Base-by-base conservation (phyloP, 176 grass and related monocot species). In the Ensete ventricosum region DNA sequence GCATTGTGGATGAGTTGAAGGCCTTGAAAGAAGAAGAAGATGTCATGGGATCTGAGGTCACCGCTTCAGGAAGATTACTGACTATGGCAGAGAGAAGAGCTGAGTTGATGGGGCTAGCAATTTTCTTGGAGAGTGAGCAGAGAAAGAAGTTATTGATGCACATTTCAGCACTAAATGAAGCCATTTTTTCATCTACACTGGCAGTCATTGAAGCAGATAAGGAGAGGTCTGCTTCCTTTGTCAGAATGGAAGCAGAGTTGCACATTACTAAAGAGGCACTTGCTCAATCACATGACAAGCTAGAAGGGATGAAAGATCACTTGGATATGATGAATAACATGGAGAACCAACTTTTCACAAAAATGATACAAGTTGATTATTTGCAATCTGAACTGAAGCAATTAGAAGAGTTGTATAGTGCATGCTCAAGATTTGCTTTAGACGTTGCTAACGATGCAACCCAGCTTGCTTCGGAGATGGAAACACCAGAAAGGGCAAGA, bases 211-310 rank as follows among this genome's bases (percentile, higher is more conserved):
- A 53, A 21, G 85, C 80, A 9, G 85, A 91, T 72, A 79, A 82
- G 69, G 82, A 91, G 76, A 71, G 82, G 51, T 87, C 76, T 0
- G 82, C 78, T 21, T 85, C 84, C 73, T 87, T 80, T 9, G 79
- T 79, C 72, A 76, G 79, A 77, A 68, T 66, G 17, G 75, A 74
- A 54, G 54, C 81, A 0, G 69, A 78, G 67, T n/a, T 91, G 11
- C 16, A 85, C 25, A 65, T 26, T 12, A 20, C 63, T 29, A 65
- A 26, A 27, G 63, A 26, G 12, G 63, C 20, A 26, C 23, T 27
- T 29, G 2, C 21, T 29, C 9, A 48, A 1, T 59, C 76, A 0
- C 75, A 77, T 22, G 62, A 2, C 62, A 79, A 84, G 11, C 11
- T 54, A 8, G 72, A 81, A 76, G 59, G 54, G 53, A 43, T 84